A percentile compares a stretch with the other conserved stretches of the same genome.
Conservation (phyloP, 768 basidiomycete genomes). For the Rhodotorula diobovata region DNA sequence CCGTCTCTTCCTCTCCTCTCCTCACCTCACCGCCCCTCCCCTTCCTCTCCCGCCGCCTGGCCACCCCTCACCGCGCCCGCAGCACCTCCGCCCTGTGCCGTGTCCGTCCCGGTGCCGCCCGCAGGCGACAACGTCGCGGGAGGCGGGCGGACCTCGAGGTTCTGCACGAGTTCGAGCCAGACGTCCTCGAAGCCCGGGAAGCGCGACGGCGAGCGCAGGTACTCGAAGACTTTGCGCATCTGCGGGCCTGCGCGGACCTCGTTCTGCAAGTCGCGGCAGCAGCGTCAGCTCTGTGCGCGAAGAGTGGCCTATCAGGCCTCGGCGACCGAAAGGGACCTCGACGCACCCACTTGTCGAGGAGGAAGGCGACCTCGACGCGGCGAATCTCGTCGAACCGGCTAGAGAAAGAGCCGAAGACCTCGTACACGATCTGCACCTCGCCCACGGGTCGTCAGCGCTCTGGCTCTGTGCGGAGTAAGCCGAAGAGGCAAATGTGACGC, state of each 20-base stretch:
- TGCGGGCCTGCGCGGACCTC: slow-evolving; percentile 38
- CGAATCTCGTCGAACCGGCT: slow-evolving; percentile 49
- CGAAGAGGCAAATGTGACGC: not conserved
- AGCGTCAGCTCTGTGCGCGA: not conserved
- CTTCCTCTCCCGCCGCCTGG: not conserved
- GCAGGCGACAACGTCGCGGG: not conserved
- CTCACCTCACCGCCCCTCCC: too few species aligned
- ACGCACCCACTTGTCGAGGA: slow-evolving; percentile 40
- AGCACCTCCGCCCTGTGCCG: not conserved
- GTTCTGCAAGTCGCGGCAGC: slow-evolving; percentile 34
- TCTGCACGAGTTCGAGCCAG: slow-evolving; percentile 39
- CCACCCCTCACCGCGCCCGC: not conserved
- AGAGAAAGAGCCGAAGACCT: slow-evolving; percentile 50
- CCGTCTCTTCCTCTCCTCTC: too few species aligned
- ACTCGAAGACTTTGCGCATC: slow-evolving; percentile 30
- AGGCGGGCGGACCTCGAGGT: slow-evolving; percentile 30
- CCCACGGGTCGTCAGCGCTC: too few species aligned
- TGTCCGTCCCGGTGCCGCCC: not conserved
- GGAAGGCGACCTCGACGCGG: slow-evolving; percentile 44
- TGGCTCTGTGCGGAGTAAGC: not conserved
- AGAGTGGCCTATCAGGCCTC: not conserved
- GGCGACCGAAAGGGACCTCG: slow-evolving; percentile 24
- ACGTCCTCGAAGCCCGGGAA: slow-evolving; percentile 49
- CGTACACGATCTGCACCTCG: slow-evolving; percentile 45
- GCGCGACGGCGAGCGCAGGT: slow-evolving; percentile 25